phyloP scores from a whole-genome alignment of 108 stramenopile genomes.

The Skeletonema costatum region DNA sequence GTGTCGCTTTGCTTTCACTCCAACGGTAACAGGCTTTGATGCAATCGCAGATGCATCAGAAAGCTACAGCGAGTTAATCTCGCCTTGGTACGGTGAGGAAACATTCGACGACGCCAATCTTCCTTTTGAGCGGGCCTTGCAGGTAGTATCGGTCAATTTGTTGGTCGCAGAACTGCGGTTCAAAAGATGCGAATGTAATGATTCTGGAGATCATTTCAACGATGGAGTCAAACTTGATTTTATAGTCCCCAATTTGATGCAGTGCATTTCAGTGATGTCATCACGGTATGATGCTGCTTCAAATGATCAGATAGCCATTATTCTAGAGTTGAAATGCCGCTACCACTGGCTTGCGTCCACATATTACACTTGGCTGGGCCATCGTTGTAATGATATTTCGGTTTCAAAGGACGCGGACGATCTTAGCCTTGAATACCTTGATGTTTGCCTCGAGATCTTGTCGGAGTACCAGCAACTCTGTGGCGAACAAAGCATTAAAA shows the following conservation, averaged over 20 bases:
- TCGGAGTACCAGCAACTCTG: neutral
- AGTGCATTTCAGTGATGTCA: conserved; percentile 30
- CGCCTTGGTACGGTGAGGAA: conserved; percentile 32
- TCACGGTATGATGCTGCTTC: neutral
- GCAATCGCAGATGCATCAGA: neutral
- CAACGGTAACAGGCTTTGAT: conserved; percentile 33
- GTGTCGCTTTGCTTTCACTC: neutral
- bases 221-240: conserved; percentile 54
- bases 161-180: conserved; percentile 71
- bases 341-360: conserved; percentile 70
- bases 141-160: conserved; percentile 70
- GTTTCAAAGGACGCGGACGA: conserved; percentile 64
- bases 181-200: conserved; percentile 61
- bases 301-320: neutral
- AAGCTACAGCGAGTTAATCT: neutral
- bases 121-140: conserved; percentile 10
- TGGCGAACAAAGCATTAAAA: conserved; percentile 34
- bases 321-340: conserved; percentile 49
- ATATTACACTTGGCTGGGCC: conserved; percentile 70
- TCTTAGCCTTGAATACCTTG: conserved; percentile 54
- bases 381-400: conserved; percentile 44
- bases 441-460: conserved; percentile 48
- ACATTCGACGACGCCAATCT: neutral
- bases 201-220: conserved; percentile 47
- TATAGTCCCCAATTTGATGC: conserved; percentile 59